phyloP scores from a whole-genome alignment of 1,139 yeast genomes.

The Yamadazyma friedrichii region DNA sequence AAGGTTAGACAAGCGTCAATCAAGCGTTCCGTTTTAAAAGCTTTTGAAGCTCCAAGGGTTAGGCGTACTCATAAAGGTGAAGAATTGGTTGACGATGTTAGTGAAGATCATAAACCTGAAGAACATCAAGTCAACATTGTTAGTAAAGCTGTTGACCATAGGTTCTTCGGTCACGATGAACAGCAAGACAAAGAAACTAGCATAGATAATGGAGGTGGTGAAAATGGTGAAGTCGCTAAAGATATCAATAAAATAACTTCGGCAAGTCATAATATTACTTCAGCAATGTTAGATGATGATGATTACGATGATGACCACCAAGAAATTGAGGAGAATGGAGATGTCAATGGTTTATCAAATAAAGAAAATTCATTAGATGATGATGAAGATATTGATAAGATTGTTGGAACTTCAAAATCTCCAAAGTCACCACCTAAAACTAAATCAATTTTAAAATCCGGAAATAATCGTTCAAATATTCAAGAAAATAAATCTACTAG shows the following conservation, averaged over 20 bases:
- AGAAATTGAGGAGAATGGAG: constrained; percentile 8
- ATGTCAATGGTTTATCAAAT: neutral
- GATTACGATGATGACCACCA: constrained; percentile 11
- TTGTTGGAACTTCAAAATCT: constrained; percentile 6
- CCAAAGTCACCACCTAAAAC: constrained; percentile 6
- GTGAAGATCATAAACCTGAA: constrained; percentile 22
- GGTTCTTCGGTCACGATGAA: constrained; percentile 24
- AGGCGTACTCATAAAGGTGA: constrained; percentile 87
- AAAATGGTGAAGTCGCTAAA: neutral
- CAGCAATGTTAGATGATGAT: constrained; percentile 15
- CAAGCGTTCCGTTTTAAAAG: constrained; percentile 60
- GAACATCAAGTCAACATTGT: constrained; percentile 34
- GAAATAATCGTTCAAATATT: neutral
- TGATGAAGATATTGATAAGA: constrained; percentile 22
- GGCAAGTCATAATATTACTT: constrained; percentile 6
- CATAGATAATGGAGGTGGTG: neutral
- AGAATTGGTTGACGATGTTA: constrained; percentile 61
- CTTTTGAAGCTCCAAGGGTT: constrained; percentile 55
- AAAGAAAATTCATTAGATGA: constrained; percentile 15
- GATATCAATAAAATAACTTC: neutral
- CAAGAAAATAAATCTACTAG: no score
- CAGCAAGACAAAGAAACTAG: neutral
- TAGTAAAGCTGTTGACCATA: constrained; percentile 43
- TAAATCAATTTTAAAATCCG: constrained; percentile 1
- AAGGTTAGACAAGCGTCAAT: constrained; percentile 69